A percentile compares a stretch with the other conserved stretches of the same genome.
These are phyloP conservation scores for Phyllostachys edulis DNA, from an alignment of 176 grass and related monocot genomes.

Conservation along the genomic window DNA sequence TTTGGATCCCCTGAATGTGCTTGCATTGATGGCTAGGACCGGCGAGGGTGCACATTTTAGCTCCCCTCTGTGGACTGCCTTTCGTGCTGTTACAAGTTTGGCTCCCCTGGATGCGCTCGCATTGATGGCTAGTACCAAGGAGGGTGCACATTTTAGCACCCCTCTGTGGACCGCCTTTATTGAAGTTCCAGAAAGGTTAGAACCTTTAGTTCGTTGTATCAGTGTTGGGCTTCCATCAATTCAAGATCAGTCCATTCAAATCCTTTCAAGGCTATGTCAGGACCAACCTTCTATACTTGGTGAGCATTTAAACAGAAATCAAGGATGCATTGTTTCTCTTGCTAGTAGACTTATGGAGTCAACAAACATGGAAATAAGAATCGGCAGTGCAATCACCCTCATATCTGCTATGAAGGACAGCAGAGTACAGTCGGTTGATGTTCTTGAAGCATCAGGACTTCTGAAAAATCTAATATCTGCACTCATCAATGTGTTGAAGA, in stretches of 20 bases:
- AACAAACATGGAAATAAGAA: constrained; percentile 64
- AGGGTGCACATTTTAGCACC: constrained; percentile 49
- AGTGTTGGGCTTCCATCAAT: constrained; percentile 61
- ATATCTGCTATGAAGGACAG: constrained; percentile 68
- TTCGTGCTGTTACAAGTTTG: constrained; percentile 42
- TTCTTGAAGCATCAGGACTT: constrained; percentile 65
- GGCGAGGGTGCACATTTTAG: constrained; percentile 56
- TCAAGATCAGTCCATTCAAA: constrained; percentile 89
- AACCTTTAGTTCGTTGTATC: constrained; percentile 68
- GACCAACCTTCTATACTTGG: constrained; percentile 63
- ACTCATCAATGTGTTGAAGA: constrained; percentile 79
- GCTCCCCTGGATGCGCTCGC: constrained; percentile 66
- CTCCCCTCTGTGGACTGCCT: constrained; percentile 55
- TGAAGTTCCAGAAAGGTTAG: constrained; percentile 70
- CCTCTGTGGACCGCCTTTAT: constrained; percentile 63
- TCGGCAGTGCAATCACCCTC: constrained; percentile 65
- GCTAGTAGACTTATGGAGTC: constrained; percentile 70
- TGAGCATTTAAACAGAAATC: constrained; percentile 69
- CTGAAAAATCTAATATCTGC: constrained; percentile 65
- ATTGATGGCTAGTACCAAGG: constrained; percentile 63
- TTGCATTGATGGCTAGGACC: constrained; percentile 65
- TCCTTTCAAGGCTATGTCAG: constrained; percentile 79
- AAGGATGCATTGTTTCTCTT: constrained; percentile 74
- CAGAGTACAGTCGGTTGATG: constrained; percentile 57
- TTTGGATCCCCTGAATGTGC: constrained; percentile 67